These are phyloP conservation scores for Pythium periplocum DNA, from an alignment of 352 stramenopile species.

Conservation along the genomic window DNA sequence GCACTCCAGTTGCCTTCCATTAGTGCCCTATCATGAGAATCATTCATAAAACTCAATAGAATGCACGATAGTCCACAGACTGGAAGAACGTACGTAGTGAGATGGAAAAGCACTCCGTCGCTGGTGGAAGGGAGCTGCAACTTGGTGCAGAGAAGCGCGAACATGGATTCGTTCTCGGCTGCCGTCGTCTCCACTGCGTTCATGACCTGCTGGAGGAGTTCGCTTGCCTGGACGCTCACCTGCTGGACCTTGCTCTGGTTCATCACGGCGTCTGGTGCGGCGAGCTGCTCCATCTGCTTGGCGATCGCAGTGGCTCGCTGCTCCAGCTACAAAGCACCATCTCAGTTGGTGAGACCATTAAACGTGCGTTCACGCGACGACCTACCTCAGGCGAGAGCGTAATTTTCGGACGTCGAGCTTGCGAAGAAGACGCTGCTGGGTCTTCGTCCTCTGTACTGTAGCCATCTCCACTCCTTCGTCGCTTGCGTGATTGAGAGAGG, in stretches of 20 bases:
- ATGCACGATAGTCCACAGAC: no score
- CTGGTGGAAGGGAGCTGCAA: slow-evolving; percentile 42
- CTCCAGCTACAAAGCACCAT: slow-evolving; percentile 29
- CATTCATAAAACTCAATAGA: no score
- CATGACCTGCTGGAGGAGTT: slow-evolving; percentile 54
- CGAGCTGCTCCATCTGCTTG: slow-evolving; percentile 41
- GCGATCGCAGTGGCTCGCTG: slow-evolving; percentile 28
- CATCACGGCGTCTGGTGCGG: slow-evolving; percentile 20
- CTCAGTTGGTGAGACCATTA: no score
- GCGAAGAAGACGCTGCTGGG: no score
- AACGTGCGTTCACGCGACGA: no score
- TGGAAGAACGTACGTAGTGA: slow-evolving; percentile 29
- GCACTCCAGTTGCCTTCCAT: slow-evolving; percentile 70
- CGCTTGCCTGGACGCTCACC: slow-evolving; percentile 20
- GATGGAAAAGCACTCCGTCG: slow-evolving; percentile 55
- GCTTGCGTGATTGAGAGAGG: no score
- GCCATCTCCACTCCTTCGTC: no score
- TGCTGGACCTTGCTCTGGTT: slow-evolving; percentile 24
- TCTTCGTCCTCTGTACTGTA: no score
- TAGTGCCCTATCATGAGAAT: slow-evolving; percentile 28
- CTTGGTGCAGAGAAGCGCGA: slow-evolving; percentile 33
- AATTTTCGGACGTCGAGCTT: no score
- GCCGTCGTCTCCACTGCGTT: slow-evolving; percentile 54
- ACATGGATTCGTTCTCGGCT: slow-evolving; percentile 44
- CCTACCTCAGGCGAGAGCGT: no score